A percentile compares a stretch with the other conserved stretches of the same genome.
Evolutionary conservation across 129 eudicot genomes (phyloP).

Genomic region (Flaveria linearis): DNA sequence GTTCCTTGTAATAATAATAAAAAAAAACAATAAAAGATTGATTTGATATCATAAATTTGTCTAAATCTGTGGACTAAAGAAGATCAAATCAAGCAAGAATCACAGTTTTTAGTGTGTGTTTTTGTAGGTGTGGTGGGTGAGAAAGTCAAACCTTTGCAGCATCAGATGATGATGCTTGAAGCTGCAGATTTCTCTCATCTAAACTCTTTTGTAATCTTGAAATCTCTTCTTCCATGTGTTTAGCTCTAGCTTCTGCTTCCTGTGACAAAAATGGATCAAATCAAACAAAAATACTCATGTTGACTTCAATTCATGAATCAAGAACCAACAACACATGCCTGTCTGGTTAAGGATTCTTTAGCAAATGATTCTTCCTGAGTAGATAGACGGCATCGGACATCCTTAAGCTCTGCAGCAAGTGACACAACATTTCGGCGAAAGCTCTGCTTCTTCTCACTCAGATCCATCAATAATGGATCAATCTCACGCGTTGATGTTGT

Average conservation of each 20-base stretch:
- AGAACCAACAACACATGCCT: conserved; percentile 47
- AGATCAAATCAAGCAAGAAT: conserved; percentile 17
- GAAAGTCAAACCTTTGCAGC: conserved; percentile 61
- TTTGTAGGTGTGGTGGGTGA: too few relatives aligned
- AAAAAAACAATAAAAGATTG: conserved; percentile 6
- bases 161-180: conserved; percentile 67
- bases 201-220: conserved; percentile 60
- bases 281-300: conserved; percentile 1
- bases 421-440: conserved; percentile 82
- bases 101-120: neutral
- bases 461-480: conserved; percentile 89
- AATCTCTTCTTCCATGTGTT: conserved; percentile 71
- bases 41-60: conserved; percentile 12
- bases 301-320: conserved; percentile 4
- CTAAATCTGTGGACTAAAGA: conserved; percentile 16
- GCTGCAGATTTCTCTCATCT: conserved; percentile 69
- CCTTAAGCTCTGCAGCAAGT: conserved; percentile 92
- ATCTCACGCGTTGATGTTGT: conserved; percentile 37
- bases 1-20: neutral
- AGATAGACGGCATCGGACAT: conserved; percentile 78
- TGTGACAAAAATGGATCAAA: conserved; percentile 28
- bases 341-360: conserved; percentile 81
- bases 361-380: conserved; percentile 59
- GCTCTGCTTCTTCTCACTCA: conserved; percentile 77
- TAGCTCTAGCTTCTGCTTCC: conserved; percentile 90